Conservation (phyloP, 768 basidiomycete genomes). For the Kondoa subrosea region DNA sequence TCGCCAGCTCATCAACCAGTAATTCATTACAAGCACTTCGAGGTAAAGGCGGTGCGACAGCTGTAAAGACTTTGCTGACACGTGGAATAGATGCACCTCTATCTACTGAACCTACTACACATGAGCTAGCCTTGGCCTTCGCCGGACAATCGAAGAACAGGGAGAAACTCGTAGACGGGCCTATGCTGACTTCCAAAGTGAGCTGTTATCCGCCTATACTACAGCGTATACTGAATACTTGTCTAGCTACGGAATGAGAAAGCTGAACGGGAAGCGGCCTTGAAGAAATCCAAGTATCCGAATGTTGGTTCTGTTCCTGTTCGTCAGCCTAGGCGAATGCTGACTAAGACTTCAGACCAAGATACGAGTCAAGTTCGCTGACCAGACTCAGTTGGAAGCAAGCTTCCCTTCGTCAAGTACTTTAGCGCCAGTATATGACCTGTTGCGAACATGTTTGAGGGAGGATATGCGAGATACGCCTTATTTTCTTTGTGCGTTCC, state of each 20-base stretch:
- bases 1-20: neutral
- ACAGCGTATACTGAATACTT: neutral
- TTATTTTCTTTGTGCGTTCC: slow-evolving; percentile 59
- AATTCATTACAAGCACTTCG: neutral
- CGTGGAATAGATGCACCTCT: slow-evolving; percentile 13
- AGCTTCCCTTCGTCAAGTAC: slow-evolving; percentile 59
- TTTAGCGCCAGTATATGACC: slow-evolving; percentile 67
- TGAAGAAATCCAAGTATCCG: slow-evolving; percentile 9
- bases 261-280: slow-evolving; percentile 5
- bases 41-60: neutral
- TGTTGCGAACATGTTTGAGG: slow-evolving; percentile 52
- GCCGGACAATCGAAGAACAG: slow-evolving; percentile 7
- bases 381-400: slow-evolving; percentile 65
- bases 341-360: slow-evolving; percentile 42
- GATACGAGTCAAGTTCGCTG: slow-evolving; percentile 63
- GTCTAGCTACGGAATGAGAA: slow-evolving; percentile 14
- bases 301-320: slow-evolving; percentile 9
- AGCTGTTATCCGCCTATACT: neutral
- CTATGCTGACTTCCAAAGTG: slow-evolving; percentile 4
- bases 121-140: slow-evolving; percentile 13
- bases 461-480: slow-evolving; percentile 63
- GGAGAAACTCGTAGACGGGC: slow-evolving; percentile 10
- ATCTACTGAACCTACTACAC: slow-evolving; percentile 14
- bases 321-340: too few species aligned
- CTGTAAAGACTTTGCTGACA: neutral